Evolutionary conservation across 306 rosid species (phyloP).

Genomic region (Trifolium fragiferum): DNA sequence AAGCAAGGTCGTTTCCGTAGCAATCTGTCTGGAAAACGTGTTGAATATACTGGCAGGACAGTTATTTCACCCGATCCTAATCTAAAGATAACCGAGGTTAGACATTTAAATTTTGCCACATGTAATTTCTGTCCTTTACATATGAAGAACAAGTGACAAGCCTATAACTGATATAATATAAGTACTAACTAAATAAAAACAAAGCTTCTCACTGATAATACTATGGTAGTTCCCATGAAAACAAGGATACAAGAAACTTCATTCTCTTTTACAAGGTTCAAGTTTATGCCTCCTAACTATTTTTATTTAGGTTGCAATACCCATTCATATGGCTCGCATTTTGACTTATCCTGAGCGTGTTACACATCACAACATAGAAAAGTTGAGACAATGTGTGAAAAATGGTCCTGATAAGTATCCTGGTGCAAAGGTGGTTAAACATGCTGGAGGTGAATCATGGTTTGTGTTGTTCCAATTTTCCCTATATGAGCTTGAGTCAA

Average conservation of each 20-base stretch:
- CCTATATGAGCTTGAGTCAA: slow-evolving; percentile 3
- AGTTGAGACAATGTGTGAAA: slow-evolving; percentile 85
- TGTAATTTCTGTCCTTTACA: slow-evolving; percentile 32
- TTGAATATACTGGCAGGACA: slow-evolving; percentile 90
- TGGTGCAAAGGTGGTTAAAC: slow-evolving; percentile 71
- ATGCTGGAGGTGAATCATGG: slow-evolving; percentile 66
- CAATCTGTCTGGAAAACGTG: slow-evolving; percentile 94
- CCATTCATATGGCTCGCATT: slow-evolving; percentile 90
- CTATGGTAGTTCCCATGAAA: slow-evolving; percentile 26
- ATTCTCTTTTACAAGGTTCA: slow-evolving; percentile 9
- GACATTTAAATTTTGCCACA: slow-evolving; percentile 31
- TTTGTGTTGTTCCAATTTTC: slow-evolving; percentile 41
- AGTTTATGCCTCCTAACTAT: slow-evolving; percentile 31
- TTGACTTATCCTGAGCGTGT: slow-evolving; percentile 91
- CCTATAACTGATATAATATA: slow-evolving; percentile 8
- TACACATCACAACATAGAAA: slow-evolving; percentile 82
- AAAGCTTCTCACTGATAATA: neutral
- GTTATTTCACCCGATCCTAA: slow-evolving; percentile 99
- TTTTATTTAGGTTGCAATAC: slow-evolving; percentile 81
- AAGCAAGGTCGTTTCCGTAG: slow-evolving; percentile 96
- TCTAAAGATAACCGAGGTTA: slow-evolving; percentile 89
- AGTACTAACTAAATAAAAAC: slow-evolving; percentile 11
- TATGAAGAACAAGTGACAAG: slow-evolving; percentile 12
- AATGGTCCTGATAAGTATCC: slow-evolving; percentile 96
- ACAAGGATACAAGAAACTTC: slow-evolving; percentile 2